These are phyloP conservation scores for Coniella lustricola DNA, from an alignment of 2,329 filamentous ascomycete genomes.

Conservation along the genomic window DNA sequence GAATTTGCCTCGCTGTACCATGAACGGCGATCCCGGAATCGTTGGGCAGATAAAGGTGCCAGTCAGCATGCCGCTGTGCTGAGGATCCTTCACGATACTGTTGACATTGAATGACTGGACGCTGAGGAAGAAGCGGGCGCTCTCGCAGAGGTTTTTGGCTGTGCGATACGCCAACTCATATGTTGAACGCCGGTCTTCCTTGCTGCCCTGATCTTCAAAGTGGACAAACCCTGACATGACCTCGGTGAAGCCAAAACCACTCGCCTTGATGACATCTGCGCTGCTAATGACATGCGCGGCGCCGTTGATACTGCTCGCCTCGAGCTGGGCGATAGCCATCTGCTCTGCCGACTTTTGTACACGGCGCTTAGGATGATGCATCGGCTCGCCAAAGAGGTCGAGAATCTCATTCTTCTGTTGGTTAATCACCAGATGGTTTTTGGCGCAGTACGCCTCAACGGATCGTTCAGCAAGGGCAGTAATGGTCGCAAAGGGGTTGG, in stretches of 20 bases:
- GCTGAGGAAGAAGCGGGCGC: constrained; percentile 52
- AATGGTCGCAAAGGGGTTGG: constrained; percentile 64
- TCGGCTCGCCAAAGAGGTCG: constrained; percentile 48
- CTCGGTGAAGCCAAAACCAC: constrained; percentile 55
- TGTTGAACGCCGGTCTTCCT: constrained; percentile 39
- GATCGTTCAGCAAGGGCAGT: constrained; percentile 60
- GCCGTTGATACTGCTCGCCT: constrained; percentile 28
- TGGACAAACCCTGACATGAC: constrained; percentile 59
- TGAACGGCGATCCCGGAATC: constrained; percentile 50
- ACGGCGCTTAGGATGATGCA: constrained; percentile 21
- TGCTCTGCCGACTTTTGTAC: constrained; percentile 9
- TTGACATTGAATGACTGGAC: constrained; percentile 48
- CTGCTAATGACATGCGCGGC: constrained; percentile 32
- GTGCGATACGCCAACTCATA: constrained; percentile 46
- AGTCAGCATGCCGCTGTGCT: constrained; percentile 47
- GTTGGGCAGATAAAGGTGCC: constrained; percentile 52
- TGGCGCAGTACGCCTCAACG: constrained; percentile 42
- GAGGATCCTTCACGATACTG: constrained; percentile 37
- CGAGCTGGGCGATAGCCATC: constrained; percentile 15
- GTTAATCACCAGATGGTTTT: constrained; percentile 36
- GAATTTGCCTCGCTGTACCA: constrained; percentile 52
- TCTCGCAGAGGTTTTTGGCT: constrained; percentile 47
- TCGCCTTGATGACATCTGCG: constrained; percentile 37
- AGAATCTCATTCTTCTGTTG: constrained; percentile 39
- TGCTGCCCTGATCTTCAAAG: constrained; percentile 35